These are phyloP conservation scores for Zygoascus tannicola DNA, from an alignment of 805 yeast genomes.

Conservation along the genomic window DNA sequence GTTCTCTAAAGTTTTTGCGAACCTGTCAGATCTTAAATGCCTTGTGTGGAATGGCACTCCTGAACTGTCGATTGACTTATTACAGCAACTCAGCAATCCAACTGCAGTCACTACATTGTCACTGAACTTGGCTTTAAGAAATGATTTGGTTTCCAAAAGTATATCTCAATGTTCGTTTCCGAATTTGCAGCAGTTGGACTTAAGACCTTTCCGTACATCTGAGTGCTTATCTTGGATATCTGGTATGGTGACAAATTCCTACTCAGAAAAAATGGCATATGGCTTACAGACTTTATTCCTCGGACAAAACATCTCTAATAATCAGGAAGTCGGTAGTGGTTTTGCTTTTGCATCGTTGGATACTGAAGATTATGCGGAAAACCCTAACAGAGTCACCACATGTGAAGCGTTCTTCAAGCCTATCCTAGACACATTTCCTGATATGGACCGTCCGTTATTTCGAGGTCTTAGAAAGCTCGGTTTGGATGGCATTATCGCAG, in stretches of 20 bases:
- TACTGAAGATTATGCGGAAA: background rate
- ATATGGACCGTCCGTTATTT: background rate
- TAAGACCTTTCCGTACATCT: constrained; percentile 20
- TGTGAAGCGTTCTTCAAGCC: constrained; percentile 1
- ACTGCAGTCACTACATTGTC: constrained; percentile 2
- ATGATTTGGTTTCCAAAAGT: constrained; percentile 11
- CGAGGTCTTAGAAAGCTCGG: constrained; percentile 7
- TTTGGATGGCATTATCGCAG: constrained; percentile 10
- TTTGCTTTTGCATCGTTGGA: constrained; percentile 20
- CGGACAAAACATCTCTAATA: constrained; percentile 16
- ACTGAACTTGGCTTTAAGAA: constrained; percentile 11
- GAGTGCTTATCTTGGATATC: constrained; percentile 18
- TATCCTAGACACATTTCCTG: background rate
- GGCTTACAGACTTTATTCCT: constrained; percentile 16
- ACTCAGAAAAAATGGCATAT: constrained; percentile 1
- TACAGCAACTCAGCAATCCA: constrained; percentile 9
- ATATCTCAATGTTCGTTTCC: constrained; percentile 15
- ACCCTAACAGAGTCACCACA: background rate
- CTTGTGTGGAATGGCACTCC: constrained; percentile 30
- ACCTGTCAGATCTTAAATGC: constrained; percentile 15
- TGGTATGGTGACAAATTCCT: constrained; percentile 6
- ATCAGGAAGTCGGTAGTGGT: constrained; percentile 21
- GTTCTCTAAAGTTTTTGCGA: constrained; percentile 16
- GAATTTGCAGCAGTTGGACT: constrained; percentile 13
- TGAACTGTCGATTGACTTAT: constrained; percentile 22